Percentiles rank a stretch among this genome's conserved stretches.
These are phyloP conservation scores for Nigrograna mackinnonii DNA, from an alignment of 2,329 filamentous ascomycete species.

Conservation along the genomic window DNA sequence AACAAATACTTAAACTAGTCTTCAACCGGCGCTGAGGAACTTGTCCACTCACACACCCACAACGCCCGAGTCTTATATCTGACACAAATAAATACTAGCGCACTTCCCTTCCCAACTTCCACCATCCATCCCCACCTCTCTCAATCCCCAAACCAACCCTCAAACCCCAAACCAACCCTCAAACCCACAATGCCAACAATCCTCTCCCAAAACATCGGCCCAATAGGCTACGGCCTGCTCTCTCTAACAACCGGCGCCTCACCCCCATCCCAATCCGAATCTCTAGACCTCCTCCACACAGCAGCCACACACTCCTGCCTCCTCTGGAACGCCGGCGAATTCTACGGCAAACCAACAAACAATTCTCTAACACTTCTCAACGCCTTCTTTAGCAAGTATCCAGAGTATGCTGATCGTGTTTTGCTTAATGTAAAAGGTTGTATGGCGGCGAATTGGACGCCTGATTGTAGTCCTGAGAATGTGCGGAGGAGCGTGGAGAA, in stretches of 20 bases:
- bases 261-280: conserved; percentile 21
- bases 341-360: conserved; percentile 45
- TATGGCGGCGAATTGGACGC: conserved; percentile 18
- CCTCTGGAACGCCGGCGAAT: conserved; percentile 49
- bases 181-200: conserved; percentile 4
- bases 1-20: too few species aligned
- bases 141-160: too few species aligned
- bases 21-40: too few species aligned
- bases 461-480: conserved; percentile 39
- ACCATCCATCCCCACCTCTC: too few species aligned
- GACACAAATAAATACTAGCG: too few species aligned
- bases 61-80: too few species aligned
- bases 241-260: conserved; percentile 38
- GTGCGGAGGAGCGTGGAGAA: conserved; percentile 43
- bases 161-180: too few species aligned
- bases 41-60: too few species aligned
- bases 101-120: too few species aligned
- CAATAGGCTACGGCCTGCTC: conserved; percentile 47
- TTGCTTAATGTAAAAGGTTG: conserved; percentile 51
- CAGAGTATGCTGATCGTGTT: conserved; percentile 48
- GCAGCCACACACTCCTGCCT: conserved; percentile 39
- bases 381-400: conserved; percentile 52
- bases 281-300: conserved; percentile 42
- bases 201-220: conserved; percentile 24
- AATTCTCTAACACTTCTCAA: conserved; percentile 49